Evolutionary conservation across 2,329 filamentous ascomycete genomes (phyloP).

Genomic region (Stagonosporopsis vannaccii): DNA sequence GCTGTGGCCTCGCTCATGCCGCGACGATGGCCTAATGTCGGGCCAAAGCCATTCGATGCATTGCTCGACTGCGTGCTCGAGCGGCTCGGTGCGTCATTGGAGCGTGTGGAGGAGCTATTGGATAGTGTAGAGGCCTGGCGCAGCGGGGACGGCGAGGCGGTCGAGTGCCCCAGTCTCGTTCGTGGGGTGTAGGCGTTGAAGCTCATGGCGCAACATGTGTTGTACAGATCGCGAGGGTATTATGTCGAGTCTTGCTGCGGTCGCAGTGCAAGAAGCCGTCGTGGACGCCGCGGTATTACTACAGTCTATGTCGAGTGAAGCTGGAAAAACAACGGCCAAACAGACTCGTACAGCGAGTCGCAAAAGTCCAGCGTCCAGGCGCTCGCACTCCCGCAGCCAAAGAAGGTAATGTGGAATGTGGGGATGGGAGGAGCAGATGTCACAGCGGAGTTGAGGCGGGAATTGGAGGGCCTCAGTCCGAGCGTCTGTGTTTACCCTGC

Average conservation of each 20-base stretch:
- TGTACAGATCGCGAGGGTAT: conserved; percentile 27
- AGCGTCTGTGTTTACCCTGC: conserved; percentile 35
- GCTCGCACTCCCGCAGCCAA: conserved; percentile 32
- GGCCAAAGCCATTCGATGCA: conserved; percentile 66
- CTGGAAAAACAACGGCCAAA: conserved; percentile 24
- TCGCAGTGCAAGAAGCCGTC: conserved; percentile 33
- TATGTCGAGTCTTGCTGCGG: conserved; percentile 23
- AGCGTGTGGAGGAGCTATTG: conserved; percentile 73
- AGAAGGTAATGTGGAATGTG: conserved; percentile 45
- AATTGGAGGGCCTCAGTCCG: conserved; percentile 30
- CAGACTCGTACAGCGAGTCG: conserved; percentile 21
- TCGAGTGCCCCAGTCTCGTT: conserved; percentile 49
- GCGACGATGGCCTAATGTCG: conserved; percentile 68
- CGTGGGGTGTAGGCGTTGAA: conserved; percentile 47
- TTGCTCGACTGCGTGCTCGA: conserved; percentile 77
- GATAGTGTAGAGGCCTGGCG: conserved; percentile 75
- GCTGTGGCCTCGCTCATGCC: conserved; percentile 76
- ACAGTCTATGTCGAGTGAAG: conserved; percentile 23
- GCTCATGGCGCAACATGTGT: conserved; percentile 49
- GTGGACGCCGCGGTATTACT: conserved; percentile 40
- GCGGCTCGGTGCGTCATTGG: conserved; percentile 65
- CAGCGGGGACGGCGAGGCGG: conserved; percentile 54
- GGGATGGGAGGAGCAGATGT: conserved; percentile 29
- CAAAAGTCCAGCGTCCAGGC: conserved; percentile 33
- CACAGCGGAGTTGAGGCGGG: conserved; percentile 36